Base-by-base conservation (phyloP, 2,329 filamentous ascomycete genomes). In the Fusarium beomiforme region DNA sequence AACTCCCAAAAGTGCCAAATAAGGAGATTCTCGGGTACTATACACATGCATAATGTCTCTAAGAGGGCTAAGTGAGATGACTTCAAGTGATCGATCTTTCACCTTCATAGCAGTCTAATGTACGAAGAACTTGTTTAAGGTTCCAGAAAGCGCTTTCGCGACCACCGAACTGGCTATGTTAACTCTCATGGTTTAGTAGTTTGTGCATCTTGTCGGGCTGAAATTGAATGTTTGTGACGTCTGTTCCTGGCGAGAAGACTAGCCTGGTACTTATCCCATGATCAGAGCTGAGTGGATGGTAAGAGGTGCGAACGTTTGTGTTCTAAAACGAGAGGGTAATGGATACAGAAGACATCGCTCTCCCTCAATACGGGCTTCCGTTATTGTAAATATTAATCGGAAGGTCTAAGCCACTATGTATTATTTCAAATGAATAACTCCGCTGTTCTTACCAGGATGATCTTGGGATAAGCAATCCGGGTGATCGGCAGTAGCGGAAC, bases 21-120 rank as follows among this genome's bases (percentile, higher is more conserved):
- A 16, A 4, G 6, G 4, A 4, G 3, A 3, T 4, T 17, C n/a
- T 34, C 14, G 21, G 14, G 26, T 10, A 31, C 0, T 5, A 47
- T 21, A 21, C 0, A 33, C 1, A 10, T 11, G 14, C 2, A 17
- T 10, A 12, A 46, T 26, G 11, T 4, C 17, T 7, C 5, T 4
- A 3, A 26, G 17, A 29, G 12, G 2, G 6, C 12, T 16, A 29
- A 6, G 3, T 3, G 14, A 4, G 17, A 26, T 29, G 14, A 5
- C 8, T 3, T 3, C 7, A 3, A 3, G 5, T 16, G 26, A 47
- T 31, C 9, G 21, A 26, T 12, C 4, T 5, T 4, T 31, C 8
- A 2, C 14, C 6, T 8, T 21, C 44, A 17, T 16, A 31, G 26
- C 14, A 44, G 10, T 43, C 23, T 11, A 43, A 1, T 7, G 41